Conservation (phyloP, 345 rosid species). For the Aquilaria yunnanensis region DNA sequence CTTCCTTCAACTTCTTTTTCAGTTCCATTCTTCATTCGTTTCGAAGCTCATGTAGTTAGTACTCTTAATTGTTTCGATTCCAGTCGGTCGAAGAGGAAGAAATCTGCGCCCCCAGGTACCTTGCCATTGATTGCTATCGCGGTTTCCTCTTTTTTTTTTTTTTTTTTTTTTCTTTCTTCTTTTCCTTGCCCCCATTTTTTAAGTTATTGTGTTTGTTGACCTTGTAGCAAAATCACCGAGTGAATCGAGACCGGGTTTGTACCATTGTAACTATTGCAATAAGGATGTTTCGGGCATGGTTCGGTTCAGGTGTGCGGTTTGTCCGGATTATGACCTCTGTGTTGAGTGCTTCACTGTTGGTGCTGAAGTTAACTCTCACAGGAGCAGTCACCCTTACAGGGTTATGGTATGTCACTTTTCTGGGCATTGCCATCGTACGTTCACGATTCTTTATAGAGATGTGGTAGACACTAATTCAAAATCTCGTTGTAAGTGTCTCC, state of each 20-base stretch:
- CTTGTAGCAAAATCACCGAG: slow-evolving; percentile 1
- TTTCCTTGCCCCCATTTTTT: neutral
- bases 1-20: neutral
- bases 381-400: slow-evolving; percentile 68
- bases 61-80: slow-evolving; percentile 8
- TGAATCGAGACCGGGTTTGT: slow-evolving; percentile 50
- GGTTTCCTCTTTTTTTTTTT: neutral
- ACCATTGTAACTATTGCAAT: slow-evolving; percentile 87
- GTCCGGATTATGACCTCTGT: slow-evolving; percentile 92
- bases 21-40: neutral
- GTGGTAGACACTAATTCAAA: too few species aligned
- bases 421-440: neutral
- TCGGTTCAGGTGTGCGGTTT: slow-evolving; percentile 81
- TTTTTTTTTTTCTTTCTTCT: neutral
- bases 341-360: slow-evolving; percentile 88
- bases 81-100: slow-evolving; percentile 63
- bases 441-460: neutral
- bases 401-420: slow-evolving; percentile 68
- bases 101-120: slow-evolving; percentile 32
- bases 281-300: slow-evolving; percentile 83
- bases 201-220: neutral
- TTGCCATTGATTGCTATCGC: slow-evolving; percentile 6
- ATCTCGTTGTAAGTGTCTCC: too few species aligned
- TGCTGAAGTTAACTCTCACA: slow-evolving; percentile 70
- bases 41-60: neutral